These are phyloP conservation scores for Albugo laibachii DNA, from an alignment of 352 stramenopile genomes.

Conservation along the genomic window DNA sequence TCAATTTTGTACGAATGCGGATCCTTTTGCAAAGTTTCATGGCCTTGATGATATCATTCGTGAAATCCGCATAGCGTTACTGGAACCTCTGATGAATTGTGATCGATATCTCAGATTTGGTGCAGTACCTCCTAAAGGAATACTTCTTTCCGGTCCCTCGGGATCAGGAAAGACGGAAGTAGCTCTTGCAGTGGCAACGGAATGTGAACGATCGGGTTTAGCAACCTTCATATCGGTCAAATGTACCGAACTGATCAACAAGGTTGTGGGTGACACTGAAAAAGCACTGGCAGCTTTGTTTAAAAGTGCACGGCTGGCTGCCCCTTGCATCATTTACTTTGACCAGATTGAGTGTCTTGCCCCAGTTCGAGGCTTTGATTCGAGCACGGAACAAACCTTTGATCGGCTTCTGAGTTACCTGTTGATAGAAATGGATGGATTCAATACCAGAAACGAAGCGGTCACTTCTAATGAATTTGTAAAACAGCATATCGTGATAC, in stretches of 20 bases:
- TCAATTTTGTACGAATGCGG: background rate
- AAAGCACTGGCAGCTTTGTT: slow-evolving; percentile 78
- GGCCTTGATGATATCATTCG: slow-evolving; percentile 93
- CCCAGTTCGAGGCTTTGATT: slow-evolving; percentile 73
- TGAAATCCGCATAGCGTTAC: slow-evolving; percentile 90
- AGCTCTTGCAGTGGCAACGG: slow-evolving; percentile 30
- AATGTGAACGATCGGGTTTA: slow-evolving; percentile 33
- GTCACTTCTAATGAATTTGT: slow-evolving; percentile 26
- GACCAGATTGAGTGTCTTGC: slow-evolving; percentile 85
- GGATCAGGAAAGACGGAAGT: slow-evolving; percentile 98
- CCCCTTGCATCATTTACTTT: slow-evolving; percentile 82
- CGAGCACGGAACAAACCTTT: slow-evolving; percentile 83
- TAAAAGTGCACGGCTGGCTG: slow-evolving; percentile 54
- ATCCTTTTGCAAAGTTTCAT: slow-evolving; percentile 76
- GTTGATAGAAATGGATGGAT: slow-evolving; percentile 83
- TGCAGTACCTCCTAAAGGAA: slow-evolving; percentile 89
- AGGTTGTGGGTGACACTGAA: slow-evolving; percentile 82
- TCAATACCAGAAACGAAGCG: slow-evolving; percentile 22
- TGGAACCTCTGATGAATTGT: slow-evolving; percentile 93
- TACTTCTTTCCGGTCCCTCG: slow-evolving; percentile 96
- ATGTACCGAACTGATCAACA: slow-evolving; percentile 79
- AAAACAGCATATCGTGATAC: slow-evolving; percentile 66
- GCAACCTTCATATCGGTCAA: slow-evolving; percentile 76
- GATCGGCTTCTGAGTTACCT: slow-evolving; percentile 82
- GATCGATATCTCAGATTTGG: slow-evolving; percentile 93